Base-by-base conservation (phyloP, 2,329 filamentous ascomycete genomes). In the Trichoderma arundinaceum region DNA sequence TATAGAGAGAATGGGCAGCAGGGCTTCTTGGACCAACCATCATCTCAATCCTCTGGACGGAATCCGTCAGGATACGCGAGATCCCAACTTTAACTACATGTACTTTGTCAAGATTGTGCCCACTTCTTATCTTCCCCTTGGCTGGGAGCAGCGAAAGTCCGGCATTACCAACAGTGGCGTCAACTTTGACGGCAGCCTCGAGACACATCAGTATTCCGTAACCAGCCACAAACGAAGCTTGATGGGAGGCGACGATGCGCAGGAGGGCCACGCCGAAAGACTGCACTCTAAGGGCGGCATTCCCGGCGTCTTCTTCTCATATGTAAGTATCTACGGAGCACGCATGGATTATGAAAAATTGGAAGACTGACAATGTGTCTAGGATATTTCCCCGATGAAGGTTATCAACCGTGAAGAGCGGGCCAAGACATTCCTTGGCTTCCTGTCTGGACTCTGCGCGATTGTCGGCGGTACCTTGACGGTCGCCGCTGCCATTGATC, bases 371-470 rank as follows among this genome's bases (percentile, higher is more conserved):
- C 7, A 1, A 1, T 39, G 44, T 32, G 35, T 15, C 13, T 10
- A 94, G 91, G 95, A 99, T 73, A 99, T 99, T 77, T 98, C 94
- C 2, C 95, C 95, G 5, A 99, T 99, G 95, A 99, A 98, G 82
- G 94, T 99, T 68, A 91, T 99, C 80, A 99, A 99, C 82, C 90
- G 94, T 64, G 96, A 99, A 81, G 90, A 92, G 71, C 88, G 92
- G 53, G 83, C 89, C 67, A 98, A 98, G 83, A 91, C 90, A 4
- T 96, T 99, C 77, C 88, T 92, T 0, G 92, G 92, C 17, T 99
- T 99, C 83, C 79, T 99, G 66, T 94, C 95, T 1, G 95, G 95
- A 54, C 87, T 99, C 19, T 99, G 95, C 77, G 94, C 94, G 43
- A 91, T 98, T 68, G 89, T 99, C 58, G 95, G 95, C 68, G 95